phyloP scores from a whole-genome alignment of 2,329 filamentous ascomycete species.

The Trichophyton rubrum region DNA sequence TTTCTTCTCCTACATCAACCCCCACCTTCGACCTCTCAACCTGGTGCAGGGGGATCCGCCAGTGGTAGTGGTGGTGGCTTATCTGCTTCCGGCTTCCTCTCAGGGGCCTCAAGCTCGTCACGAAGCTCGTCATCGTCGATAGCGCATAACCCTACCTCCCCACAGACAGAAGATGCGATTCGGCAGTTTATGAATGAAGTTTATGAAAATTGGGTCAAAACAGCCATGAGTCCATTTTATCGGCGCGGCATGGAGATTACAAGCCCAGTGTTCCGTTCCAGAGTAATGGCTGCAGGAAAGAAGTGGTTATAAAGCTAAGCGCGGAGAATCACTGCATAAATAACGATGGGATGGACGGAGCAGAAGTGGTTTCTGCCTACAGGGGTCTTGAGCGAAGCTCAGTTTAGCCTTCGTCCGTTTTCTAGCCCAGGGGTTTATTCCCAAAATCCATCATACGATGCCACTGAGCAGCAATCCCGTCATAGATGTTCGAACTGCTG shows the following conservation, averaged over 20 bases:
- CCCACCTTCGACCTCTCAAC: slow-evolving; percentile 28
- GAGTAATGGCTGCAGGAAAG: slow-evolving; percentile 75
- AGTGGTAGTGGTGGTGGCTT: slow-evolving; percentile 6
- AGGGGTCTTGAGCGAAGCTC: background rate
- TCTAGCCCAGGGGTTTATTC: background rate
- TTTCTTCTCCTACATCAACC: slow-evolving; percentile 92
- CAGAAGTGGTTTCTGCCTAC: background rate
- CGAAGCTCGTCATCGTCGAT: slow-evolving; percentile 54
- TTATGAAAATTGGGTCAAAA: slow-evolving; percentile 94
- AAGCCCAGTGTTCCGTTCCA: slow-evolving; percentile 71
- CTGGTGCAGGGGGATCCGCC: slow-evolving; percentile 15
- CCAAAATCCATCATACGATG: background rate
- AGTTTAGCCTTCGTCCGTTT: background rate
- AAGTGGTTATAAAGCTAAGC: slow-evolving; percentile 62
- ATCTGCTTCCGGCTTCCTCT: slow-evolving; percentile 11
- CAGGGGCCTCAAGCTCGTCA: slow-evolving; percentile 18
- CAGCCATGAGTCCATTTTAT: slow-evolving; percentile 96
- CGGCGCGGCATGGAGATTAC: slow-evolving; percentile 68
- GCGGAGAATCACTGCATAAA: slow-evolving; percentile 14
- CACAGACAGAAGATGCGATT: slow-evolving; percentile 89
- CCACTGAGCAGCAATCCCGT: background rate
- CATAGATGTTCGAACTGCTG: no score
- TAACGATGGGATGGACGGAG: background rate
- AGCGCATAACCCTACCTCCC: slow-evolving; percentile 70
- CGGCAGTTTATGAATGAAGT: slow-evolving; percentile 90